phyloP scores from a whole-genome alignment of 768 basidiomycete species.

The Steccherinum ochraceum region DNA sequence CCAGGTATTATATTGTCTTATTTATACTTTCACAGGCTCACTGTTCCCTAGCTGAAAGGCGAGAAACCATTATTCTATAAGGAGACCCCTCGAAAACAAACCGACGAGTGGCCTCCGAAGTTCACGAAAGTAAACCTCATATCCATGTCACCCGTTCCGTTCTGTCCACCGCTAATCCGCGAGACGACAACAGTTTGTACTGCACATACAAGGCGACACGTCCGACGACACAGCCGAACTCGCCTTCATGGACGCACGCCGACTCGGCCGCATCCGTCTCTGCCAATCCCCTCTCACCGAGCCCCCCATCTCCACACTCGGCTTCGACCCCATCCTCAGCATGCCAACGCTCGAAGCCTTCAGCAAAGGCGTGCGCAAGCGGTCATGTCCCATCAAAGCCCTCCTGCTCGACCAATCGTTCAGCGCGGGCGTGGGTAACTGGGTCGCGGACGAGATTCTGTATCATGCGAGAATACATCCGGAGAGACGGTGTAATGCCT shows the following conservation, averaged over 20 bases:
- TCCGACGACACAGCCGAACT: slow-evolving; percentile 39
- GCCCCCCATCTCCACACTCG: slow-evolving; percentile 64
- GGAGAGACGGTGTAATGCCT: slow-evolving; percentile 53
- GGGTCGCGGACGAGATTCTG: slow-evolving; percentile 75
- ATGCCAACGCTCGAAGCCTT: slow-evolving; percentile 58
- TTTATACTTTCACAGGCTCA: not conserved
- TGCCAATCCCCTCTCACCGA: slow-evolving; percentile 50
- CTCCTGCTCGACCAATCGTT: slow-evolving; percentile 77
- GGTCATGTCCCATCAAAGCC: slow-evolving; percentile 64
- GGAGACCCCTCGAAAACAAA: slow-evolving; percentile 32
- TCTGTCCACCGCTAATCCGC: no score
- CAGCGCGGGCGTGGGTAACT: slow-evolving; percentile 78
- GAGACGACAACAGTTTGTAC: slow-evolving; percentile 55
- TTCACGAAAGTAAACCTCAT: slow-evolving; percentile 48
- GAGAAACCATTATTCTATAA: slow-evolving; percentile 43
- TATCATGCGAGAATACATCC: slow-evolving; percentile 74
- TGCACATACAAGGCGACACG: slow-evolving; percentile 44
- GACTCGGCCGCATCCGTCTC: slow-evolving; percentile 66
- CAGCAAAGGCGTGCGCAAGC: slow-evolving; percentile 37
- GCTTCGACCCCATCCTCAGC: slow-evolving; percentile 70
- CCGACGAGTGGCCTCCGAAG: slow-evolving; percentile 56
- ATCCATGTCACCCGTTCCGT: not conserved
- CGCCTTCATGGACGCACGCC: slow-evolving; percentile 67
- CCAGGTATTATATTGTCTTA: slow-evolving; percentile 34
- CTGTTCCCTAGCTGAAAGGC: slow-evolving; percentile 50